These are phyloP conservation scores for Arthrinium puccinioides DNA, from an alignment of 2,329 filamentous ascomycete genomes.

Conservation along the genomic window DNA sequence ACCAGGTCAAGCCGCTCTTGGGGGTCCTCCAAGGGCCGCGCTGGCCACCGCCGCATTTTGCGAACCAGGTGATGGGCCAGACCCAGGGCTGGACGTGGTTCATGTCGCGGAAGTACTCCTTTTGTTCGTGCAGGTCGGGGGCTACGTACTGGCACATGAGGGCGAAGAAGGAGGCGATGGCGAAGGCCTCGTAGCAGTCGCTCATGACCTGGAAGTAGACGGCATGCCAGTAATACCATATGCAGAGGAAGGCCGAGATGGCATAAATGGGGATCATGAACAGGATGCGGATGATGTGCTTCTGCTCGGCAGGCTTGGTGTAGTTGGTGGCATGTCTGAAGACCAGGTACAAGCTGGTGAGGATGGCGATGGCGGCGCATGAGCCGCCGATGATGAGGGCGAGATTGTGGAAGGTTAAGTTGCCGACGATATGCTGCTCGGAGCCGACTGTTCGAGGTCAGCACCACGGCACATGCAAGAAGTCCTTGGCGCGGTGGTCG, in stretches of 20 bases:
- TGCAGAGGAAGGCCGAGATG: slow-evolving; percentile 64
- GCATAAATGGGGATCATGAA: slow-evolving; percentile 83
- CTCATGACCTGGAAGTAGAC: slow-evolving; percentile 77
- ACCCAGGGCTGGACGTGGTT: slow-evolving; percentile 65
- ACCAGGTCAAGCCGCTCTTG: slow-evolving; percentile 78
- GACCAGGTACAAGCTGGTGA: slow-evolving; percentile 48
- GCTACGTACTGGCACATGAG: slow-evolving; percentile 76
- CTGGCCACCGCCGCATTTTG: slow-evolving; percentile 62
- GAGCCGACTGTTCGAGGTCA: slow-evolving; percentile 33
- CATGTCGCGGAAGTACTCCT: slow-evolving; percentile 69
- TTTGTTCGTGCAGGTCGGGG: slow-evolving; percentile 71
- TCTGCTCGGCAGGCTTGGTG: slow-evolving; percentile 52
- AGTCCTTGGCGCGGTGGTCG: slow-evolving; percentile 17
- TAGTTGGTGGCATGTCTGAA: slow-evolving; percentile 54
- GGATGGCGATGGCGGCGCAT: slow-evolving; percentile 41
- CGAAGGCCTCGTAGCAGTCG: slow-evolving; percentile 85
- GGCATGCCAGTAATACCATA: slow-evolving; percentile 67
- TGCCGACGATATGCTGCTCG: slow-evolving; percentile 38
- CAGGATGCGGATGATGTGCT: slow-evolving; percentile 75
- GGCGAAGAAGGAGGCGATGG: slow-evolving; percentile 80
- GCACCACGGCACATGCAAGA: slow-evolving; percentile 7
- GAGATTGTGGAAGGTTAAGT: slow-evolving; percentile 47
- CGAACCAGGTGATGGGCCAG: slow-evolving; percentile 63
- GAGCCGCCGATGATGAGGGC: slow-evolving; percentile 43
- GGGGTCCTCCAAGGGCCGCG: slow-evolving; percentile 67